Conservation (phyloP, 2,329 filamentous ascomycete genomes). For the Penicillium thymicola region DNA sequence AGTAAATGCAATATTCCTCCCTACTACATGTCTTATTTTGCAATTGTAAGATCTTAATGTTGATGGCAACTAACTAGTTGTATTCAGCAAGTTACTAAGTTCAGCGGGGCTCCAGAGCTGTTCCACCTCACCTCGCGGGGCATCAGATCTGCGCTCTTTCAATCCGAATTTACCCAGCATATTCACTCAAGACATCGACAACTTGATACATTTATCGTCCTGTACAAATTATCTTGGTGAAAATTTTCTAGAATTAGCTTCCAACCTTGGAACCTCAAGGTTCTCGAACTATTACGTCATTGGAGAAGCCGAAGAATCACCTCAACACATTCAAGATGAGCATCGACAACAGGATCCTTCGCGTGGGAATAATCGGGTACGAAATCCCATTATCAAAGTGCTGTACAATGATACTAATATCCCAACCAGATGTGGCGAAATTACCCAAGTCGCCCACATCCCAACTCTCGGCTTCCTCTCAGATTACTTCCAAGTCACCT, state of each 20-base stretch:
- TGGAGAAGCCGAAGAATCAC: not conserved
- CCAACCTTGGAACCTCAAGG: not conserved
- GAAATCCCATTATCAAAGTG: not conserved
- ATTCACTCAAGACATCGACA: not conserved
- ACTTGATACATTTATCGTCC: not conserved
- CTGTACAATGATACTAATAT: not conserved
- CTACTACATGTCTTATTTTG: not conserved
- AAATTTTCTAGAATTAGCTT: not conserved
- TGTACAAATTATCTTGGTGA: not conserved
- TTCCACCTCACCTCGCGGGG: conserved; percentile 5
- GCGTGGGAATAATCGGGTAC: conserved; percentile 8
- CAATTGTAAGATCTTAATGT: not conserved
- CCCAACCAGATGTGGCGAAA: conserved; percentile 44
- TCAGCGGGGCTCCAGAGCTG: not conserved
- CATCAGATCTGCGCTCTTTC: not conserved
- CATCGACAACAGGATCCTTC: conserved; percentile 1
- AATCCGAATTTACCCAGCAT: not conserved
- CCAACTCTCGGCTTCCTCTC: conserved; percentile 46
- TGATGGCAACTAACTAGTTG: not conserved
- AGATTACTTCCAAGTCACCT: conserved; percentile 45
- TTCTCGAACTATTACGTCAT: not conserved
- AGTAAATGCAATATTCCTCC: not conserved
- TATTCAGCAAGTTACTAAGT: not conserved
- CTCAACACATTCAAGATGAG: conserved; percentile 1
- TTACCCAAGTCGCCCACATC: conserved; percentile 52